Conservation (phyloP, 140 eudicot species). For the Bidens hawaiensis region DNA sequence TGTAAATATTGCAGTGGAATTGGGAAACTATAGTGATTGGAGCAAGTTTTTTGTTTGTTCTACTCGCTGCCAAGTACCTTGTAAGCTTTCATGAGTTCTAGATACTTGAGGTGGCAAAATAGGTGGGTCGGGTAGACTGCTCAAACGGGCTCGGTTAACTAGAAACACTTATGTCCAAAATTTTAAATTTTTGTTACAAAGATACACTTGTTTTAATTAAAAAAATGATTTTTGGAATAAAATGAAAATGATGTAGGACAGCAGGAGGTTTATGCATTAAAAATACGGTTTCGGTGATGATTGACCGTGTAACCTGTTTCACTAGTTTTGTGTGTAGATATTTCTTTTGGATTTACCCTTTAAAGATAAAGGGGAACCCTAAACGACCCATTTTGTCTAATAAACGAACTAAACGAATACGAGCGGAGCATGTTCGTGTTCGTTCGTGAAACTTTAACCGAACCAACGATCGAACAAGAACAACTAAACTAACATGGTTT, state of each 20-base stretch:
- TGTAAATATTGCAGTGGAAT: constrained; percentile 66
- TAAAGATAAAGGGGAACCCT: not conserved
- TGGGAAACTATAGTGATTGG: constrained; percentile 84
- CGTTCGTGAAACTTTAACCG: too few relatives aligned
- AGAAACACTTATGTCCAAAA: not conserved
- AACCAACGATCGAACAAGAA: too few relatives aligned
- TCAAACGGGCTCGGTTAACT: not conserved
- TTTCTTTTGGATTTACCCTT: not conserved
- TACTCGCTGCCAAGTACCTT: constrained; percentile 62
- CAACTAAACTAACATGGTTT: too few relatives aligned
- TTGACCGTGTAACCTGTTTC: not conserved
- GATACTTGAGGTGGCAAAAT: not conserved
- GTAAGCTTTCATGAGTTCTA: constrained; percentile 44
- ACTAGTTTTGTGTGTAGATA: not conserved
- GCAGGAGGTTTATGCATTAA: not conserved
- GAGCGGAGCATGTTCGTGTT: too few relatives aligned
- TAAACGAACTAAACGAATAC: too few relatives aligned
- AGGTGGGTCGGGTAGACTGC: not conserved
- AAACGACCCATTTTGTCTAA: not conserved
- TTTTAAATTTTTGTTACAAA: not conserved
- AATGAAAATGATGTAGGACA: too few relatives aligned
- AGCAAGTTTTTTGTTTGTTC: constrained; percentile 60
- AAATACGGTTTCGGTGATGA: not conserved
- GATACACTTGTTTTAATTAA: not conserved
- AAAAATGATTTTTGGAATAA: not conserved